Conservation (phyloP, 2,329 filamentous ascomycete species). For the Fusarium dlaminii region DNA sequence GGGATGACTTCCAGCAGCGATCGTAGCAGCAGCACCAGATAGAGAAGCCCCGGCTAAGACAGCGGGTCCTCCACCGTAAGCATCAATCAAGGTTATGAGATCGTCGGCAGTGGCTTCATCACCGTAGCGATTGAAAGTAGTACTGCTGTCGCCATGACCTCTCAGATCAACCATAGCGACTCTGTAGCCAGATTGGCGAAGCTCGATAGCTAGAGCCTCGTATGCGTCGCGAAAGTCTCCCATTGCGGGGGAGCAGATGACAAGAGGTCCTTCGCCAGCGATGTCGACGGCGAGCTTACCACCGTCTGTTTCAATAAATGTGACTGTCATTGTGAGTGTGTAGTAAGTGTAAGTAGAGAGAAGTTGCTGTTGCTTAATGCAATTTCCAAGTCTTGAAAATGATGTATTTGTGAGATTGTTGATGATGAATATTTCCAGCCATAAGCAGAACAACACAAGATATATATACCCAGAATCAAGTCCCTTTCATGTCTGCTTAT, state of each 20-base stretch:
- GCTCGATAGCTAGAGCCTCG: background rate
- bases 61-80: slow-evolving; percentile 12
- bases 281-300: slow-evolving; percentile 27
- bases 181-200: slow-evolving; percentile 7
- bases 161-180: slow-evolving; percentile 27
- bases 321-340: slow-evolving; percentile 5
- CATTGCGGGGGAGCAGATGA: slow-evolving; percentile 27
- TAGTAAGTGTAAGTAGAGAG: background rate
- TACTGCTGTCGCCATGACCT: slow-evolving; percentile 23
- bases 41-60: slow-evolving; percentile 9
- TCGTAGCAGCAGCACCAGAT: slow-evolving; percentile 15
- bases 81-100: slow-evolving; percentile 6
- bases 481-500: background rate
- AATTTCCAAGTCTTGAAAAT: accelerated
- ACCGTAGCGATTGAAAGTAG: slow-evolving; percentile 12
- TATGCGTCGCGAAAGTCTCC: slow-evolving; percentile 31
- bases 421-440: accelerated
- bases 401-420: background rate
- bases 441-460: accelerated
- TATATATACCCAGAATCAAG: background rate
- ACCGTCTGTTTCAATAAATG: slow-evolving; percentile 23
- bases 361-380: too few relatives aligned
- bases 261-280: slow-evolving; percentile 15
- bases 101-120: slow-evolving; percentile 23
- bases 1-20: slow-evolving; percentile 16